Base-by-base conservation (phyloP, 2,329 filamentous ascomycete species). In the Aureobasidium subglaciale region DNA sequence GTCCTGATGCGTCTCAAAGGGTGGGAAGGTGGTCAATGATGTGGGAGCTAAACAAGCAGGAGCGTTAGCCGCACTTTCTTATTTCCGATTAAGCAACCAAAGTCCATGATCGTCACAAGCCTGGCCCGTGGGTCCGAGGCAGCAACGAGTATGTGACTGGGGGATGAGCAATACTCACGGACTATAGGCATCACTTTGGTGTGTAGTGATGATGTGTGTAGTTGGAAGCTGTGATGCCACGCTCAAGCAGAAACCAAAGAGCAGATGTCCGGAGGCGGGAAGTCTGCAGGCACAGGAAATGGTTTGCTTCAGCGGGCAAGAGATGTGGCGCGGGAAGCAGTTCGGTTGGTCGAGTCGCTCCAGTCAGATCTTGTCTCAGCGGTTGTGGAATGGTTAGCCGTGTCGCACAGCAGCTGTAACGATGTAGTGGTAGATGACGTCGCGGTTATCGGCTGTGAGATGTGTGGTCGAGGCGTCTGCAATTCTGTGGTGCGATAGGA, bases 21-120 rank as follows among this genome's bases (percentile, higher is more conserved):
- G 66, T 34, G 67, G 67, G 50, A 69, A 67, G 50, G 60, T 62
- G 43, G 67, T 69, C 58, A 68, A 56, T 61, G 58, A 59, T 59
- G 62, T 61, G 27, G 55, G 56, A 52, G 50, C 57, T 60, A 29
- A 37, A 22, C 35, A 41, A 24, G 38, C 34, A 40, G 35, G 25
- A 41, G 25, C 48, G 48, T 52, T 32, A 52, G 27, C 41, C 27
- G 35, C 30, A 41, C 9, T 10, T 30, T 52, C 48, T 24, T 35
- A 38, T 50, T 50, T 22, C 34, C 4, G 29, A 38, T 38, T 20
- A 27, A n/a, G 25, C 18, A 53, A 41, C 20, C 24, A 38, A 52
- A 34, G 48, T 35, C n/a, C 16, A 15, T 54, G 50, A 54, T 35
- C 27, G 38, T 34, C 49, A 42, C 32, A 37, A 27, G 37, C 37